Conservation (phyloP, 306 rosid species). For the Gastrolobium bilobum region DNA sequence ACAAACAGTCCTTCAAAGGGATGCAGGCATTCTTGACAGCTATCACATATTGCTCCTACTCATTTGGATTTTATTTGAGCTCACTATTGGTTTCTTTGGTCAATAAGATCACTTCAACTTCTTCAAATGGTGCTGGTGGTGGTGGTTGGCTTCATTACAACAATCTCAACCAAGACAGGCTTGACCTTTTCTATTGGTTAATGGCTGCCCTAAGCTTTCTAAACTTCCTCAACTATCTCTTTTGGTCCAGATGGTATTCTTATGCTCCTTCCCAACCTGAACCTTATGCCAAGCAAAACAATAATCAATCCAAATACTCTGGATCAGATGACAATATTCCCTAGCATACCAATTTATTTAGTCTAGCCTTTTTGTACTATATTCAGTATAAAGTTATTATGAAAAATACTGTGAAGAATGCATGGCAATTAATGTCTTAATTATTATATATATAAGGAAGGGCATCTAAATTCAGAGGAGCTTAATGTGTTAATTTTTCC, state of each 20-base stretch:
- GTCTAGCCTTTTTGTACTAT: not conserved
- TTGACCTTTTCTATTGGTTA: constrained; percentile 90
- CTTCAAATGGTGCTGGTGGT: constrained; percentile 60
- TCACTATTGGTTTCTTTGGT: constrained; percentile 77
- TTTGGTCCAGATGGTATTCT: constrained; percentile 79
- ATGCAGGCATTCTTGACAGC: constrained; percentile 91
- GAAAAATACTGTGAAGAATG: too few relatives aligned
- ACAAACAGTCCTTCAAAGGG: constrained; percentile 81
- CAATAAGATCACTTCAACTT: constrained; percentile 72
- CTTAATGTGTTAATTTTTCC: too few relatives aligned
- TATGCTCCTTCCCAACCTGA: constrained; percentile 27
- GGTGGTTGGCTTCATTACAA: constrained; percentile 85
- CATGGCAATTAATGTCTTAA: too few relatives aligned
- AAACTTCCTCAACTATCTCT: constrained; percentile 84
- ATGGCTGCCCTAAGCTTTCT: constrained; percentile 79
- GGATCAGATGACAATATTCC: constrained; percentile 45
- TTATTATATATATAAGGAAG: too few relatives aligned
- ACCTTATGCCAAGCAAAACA: constrained; percentile 42
- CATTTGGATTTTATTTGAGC: constrained; percentile 93
- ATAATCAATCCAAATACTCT: constrained; percentile 13
- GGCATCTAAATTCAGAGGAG: too few relatives aligned
- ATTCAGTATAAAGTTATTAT: too few relatives aligned
- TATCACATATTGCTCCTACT: constrained; percentile 89
- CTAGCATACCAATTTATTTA: not conserved
- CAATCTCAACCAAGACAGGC: constrained; percentile 82